phyloP scores from a whole-genome alignment of 2,329 filamentous ascomycete species.

The Penicillium sp. region DNA sequence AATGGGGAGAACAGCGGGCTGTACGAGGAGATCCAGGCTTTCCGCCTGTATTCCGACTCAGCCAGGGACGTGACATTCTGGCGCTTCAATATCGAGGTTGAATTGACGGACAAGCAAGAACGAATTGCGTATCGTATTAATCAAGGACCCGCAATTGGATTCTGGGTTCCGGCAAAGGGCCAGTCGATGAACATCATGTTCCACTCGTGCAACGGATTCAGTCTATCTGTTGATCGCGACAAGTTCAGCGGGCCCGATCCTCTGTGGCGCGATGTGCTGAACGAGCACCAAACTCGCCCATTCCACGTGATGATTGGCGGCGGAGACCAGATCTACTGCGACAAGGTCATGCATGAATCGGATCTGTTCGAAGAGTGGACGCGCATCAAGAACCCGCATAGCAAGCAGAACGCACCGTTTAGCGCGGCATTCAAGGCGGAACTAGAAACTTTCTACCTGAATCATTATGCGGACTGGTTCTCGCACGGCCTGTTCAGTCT shows the following conservation, averaged over 20 bases:
- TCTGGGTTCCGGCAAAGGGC: constrained; percentile 85
- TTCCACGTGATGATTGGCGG: constrained; percentile 99
- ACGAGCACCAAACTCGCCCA: constrained; percentile 81
- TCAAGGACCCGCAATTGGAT: constrained; percentile 77
- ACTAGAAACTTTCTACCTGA: constrained; percentile 80
- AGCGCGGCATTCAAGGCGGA: constrained; percentile 80
- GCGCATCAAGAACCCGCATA: constrained; percentile 69
- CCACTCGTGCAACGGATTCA: constrained; percentile 96
- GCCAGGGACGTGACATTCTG: constrained; percentile 92
- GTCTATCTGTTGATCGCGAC: constrained; percentile 70
- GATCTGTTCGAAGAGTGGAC: constrained; percentile 79
- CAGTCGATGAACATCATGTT: constrained; percentile 99
- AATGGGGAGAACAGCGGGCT: constrained; percentile 80
- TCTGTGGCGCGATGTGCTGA: constrained; percentile 93
- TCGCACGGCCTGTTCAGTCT: constrained; percentile 92
- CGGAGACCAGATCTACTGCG: constrained; percentile 96
- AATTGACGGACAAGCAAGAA: constrained; percentile 72
- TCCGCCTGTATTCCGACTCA: constrained; percentile 75
- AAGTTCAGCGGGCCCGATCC: constrained; percentile 89
- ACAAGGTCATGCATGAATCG: constrained; percentile 72
- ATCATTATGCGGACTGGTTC: constrained; percentile 91
- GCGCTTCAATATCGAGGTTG: constrained; percentile 93
- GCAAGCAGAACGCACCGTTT: constrained; percentile 77
- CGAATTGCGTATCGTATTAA: constrained; percentile 96
- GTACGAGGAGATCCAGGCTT: constrained; percentile 77